Base-by-base conservation (phyloP, 2,329 filamentous ascomycete species). In the Neobulgaria alba region DNA sequence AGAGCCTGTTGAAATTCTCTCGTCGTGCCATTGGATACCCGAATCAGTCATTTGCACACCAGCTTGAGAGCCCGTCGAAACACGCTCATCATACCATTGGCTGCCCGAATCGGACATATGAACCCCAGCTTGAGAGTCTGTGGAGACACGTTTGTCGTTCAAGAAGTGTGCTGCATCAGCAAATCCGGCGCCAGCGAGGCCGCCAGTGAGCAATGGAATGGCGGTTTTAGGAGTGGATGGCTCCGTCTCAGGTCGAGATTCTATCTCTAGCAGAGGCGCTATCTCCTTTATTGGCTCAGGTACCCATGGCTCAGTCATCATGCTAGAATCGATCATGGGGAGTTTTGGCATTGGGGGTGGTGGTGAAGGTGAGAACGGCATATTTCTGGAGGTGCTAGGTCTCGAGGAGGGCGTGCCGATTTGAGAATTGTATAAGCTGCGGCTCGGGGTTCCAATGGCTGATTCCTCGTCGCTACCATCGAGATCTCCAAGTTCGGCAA, bases 401-500 rank as follows among this genome's bases (percentile, higher is more conserved):
- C 49, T 58, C 10, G 51, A 56, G 34, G 44, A 45, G 10, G 73
- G 71, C 4, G 71, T 74, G 32, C 62, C 52, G 14, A 51, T 61
- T 34, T 59, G 53, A 14, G 67, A 67, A 29, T 59, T 62, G 65
- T 69, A 47, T 9, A 34, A 44, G 32, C 68, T 67, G 23, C 23
- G 23, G 48, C 69, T 73, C 18, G 77, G 77, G 20, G 75, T 79
- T 18, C 65, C 71, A 14, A 67, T 68, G 19, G 64, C 57, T 43
- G 63, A 68, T 47, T 82, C 81, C 45, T 86, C 84, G 47, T 86
- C 85, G 51, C 83, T 82, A 49, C 57, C 68, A 42, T 78, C 77
- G 46, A 95, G 67, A 50, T 87, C 85, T 39, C 84, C 86, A 31
- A 98, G 73, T 62, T 98, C 92, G 30, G 88, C 88, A 59, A 92